Percentiles rank a stretch among this genome's conserved stretches.
Conservation (phyloP, 129 eudicot species). For the Arctium minus region DNA sequence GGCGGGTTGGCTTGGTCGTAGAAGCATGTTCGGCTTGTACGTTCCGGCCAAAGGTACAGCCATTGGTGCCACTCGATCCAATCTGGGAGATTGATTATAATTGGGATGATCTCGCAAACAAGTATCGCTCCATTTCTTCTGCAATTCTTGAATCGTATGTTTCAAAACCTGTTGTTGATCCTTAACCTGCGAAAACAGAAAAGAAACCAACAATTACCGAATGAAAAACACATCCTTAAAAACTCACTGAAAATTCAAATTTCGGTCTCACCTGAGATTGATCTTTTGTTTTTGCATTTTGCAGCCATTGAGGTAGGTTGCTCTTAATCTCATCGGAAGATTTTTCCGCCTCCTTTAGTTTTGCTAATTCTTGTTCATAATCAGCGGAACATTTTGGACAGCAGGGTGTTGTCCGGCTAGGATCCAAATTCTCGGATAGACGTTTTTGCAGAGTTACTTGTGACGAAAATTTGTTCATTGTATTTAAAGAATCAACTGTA, state of each 20-base stretch:
- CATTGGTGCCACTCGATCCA: conserved; percentile 42
- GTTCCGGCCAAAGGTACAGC: conserved; percentile 50
- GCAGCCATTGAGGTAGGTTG: conserved; percentile 83
- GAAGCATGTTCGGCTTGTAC: conserved; percentile 53
- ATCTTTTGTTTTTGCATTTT: conserved; percentile 55
- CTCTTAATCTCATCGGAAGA: conserved; percentile 44
- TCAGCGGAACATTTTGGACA: conserved; percentile 67
- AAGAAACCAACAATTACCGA: not conserved
- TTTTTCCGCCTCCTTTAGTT: conserved; percentile 49
- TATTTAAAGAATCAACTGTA: conserved; percentile 51
- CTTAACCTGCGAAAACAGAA: conserved; percentile 39
- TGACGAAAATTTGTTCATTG: conserved; percentile 45
- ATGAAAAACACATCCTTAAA: not conserved
- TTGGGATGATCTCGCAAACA: conserved; percentile 76
- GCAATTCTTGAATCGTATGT: conserved; percentile 63
- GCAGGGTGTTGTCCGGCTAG: conserved; percentile 30
- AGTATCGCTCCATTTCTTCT: conserved; percentile 78
- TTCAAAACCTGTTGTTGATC: conserved; percentile 45
- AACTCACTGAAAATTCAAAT: not conserved
- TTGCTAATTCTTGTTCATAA: conserved; percentile 63
- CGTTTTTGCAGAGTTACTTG: conserved; percentile 18
- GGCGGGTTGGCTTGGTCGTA: conserved; percentile 37
- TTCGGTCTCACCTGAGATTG: conserved; percentile 35
- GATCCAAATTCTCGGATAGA: conserved; percentile 43
- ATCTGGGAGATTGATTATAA: conserved; percentile 40